Conservation (phyloP, 805 yeast species). For the Hermanozyma aechmeae region DNA sequence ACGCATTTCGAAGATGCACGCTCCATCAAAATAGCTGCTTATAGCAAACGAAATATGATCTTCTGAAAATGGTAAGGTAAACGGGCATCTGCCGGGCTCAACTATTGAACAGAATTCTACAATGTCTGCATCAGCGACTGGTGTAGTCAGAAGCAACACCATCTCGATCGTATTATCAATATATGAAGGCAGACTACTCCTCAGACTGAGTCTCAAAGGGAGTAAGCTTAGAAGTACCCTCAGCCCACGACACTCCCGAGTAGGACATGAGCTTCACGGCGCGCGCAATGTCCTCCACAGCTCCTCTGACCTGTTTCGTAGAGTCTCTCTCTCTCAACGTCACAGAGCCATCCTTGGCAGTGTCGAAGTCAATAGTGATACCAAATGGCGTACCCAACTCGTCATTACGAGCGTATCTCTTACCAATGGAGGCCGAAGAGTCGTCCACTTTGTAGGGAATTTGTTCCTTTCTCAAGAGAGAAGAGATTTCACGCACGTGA, state of each 20-base stretch:
- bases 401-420: conserved; percentile 96
- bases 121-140: no score
- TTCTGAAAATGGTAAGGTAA: no score
- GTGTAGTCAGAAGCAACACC: no score
- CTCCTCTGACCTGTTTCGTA: conserved; percentile 93
- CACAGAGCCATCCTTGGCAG: conserved; percentile 77
- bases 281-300: conserved; percentile 55
- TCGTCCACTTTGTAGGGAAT: conserved; percentile 95
- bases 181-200: no score
- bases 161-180: no score
- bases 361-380: conserved; percentile 91
- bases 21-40: no score
- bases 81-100: no score
- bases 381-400: conserved; percentile 99
- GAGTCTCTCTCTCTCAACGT: conserved; percentile 97
- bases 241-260: conserved; percentile 70
- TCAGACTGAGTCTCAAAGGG: conserved; percentile 57
- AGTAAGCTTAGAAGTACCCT: conserved; percentile 66
- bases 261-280: conserved; percentile 74
- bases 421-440: conserved; percentile 95
- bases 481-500: conserved; percentile 58
- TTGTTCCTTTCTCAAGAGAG: conserved; percentile 65
- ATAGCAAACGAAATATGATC: no score
- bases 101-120: no score
- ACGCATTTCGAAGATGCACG: no score